Evolutionary conservation across 208 protist genomes (phyloP), one percentile per base, ranked within the genome.

Genomic region (Giardia muris): DNA sequence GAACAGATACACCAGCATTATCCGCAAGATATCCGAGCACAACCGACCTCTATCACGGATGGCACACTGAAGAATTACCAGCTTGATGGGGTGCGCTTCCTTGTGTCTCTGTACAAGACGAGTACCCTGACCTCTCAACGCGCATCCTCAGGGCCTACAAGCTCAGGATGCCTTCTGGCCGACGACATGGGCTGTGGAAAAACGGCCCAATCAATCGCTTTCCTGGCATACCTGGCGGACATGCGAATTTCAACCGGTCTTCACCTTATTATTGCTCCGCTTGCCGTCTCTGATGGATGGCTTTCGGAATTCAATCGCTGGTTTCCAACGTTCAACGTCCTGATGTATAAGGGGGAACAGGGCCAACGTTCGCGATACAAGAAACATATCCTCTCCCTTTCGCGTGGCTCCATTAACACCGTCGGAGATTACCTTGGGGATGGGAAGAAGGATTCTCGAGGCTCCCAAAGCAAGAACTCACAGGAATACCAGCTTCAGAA

Each of bases 151-250:
- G 57, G 57, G 57, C 10, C 57, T 39, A 30, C 19, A 76, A 76
- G 57, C 57, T 76, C 57, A 39, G 57, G 57, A 10, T 76, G 57
- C 30, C 57, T 76, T 76, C 57, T 90, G n/a, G 87, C 87, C 19
- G 87, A 90, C 45, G 87, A 90, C 43, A 90, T 90, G 87, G 87
- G 87, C 48, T 45, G n/a, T 4, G 87, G 87, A 2, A 90, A 90
- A 90, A 90, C 87, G 48, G 42, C 45, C 2, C 44, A 90, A 47
- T 47, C 10, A 0, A 90, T 90, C 0, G 1, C 87, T 10, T 47
- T 90, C n/a, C 4, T 90, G 44, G 1, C 4, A 19, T 90, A 90
- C 44, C n/a, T 90, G 45, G 1, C 10, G 42, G 87, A 90, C n/a
- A 90, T 67, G 2, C 1, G 43, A 2, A 90, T 90, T 48, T 2